Evolutionary conservation across 257 asterid species (phyloP).

Genomic region (Lantana camara): DNA sequence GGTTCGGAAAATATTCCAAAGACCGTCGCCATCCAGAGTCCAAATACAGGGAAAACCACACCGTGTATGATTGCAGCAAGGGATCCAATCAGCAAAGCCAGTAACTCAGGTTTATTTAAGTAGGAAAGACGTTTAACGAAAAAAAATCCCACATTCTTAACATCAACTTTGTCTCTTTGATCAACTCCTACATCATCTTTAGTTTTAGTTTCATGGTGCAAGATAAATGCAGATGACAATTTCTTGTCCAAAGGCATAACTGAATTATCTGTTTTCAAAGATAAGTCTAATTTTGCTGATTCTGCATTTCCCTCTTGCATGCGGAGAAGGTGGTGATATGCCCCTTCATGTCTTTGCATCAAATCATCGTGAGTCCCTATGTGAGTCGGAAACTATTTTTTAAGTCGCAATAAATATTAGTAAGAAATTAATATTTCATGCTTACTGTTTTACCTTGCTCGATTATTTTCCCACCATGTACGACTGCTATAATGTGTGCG

Average conservation of each 20-base stretch:
- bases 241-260: background rate
- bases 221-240: conserved; percentile 12
- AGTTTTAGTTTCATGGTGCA: background rate
- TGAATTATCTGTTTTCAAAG: conserved; percentile 2
- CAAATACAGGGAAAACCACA: conserved; percentile 38
- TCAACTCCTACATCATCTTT: background rate
- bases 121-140: conserved; percentile 28
- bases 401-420: background rate
- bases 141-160: background rate
- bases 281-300: background rate
- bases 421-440: too few relatives aligned
- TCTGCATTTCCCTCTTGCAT: conserved; percentile 41
- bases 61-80: conserved; percentile 43
- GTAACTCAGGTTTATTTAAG: conserved; percentile 44
- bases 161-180: conserved; percentile 7
- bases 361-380: conserved; percentile 54
- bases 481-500: conserved; percentile 58
- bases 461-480: conserved; percentile 52
- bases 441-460: conserved; percentile 60
- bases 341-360: conserved; percentile 45
- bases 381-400: background rate
- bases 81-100: conserved; percentile 37
- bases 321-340: conserved; percentile 46
- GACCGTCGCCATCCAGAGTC: conserved; percentile 31
- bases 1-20: conserved; percentile 34